Evolutionary conservation across 768 basidiomycete species (phyloP), one percentile per base, ranked within the genome.

Genomic region (Myochromella boudieri): DNA sequence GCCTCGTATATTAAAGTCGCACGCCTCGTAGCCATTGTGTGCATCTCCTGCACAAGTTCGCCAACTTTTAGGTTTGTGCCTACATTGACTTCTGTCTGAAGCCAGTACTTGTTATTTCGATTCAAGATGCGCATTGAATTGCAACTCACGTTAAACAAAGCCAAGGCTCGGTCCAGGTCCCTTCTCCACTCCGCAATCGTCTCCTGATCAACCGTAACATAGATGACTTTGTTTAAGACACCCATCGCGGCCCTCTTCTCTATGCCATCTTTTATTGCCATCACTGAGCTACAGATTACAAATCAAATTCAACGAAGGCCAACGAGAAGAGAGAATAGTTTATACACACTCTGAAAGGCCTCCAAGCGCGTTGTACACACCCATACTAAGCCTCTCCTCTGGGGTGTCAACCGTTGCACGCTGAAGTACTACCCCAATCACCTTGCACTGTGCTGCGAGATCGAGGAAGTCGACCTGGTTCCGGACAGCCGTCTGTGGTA

Each of bases 81-180:
- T 1, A 54, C 44, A 25, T 45, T 51, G 11, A 48, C 21, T 28
- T 54, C 53, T 4, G 38, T 42, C 48, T 52, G n/a, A n/a, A n/a
- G n/a, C n/a, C n/a, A n/a, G n/a, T n/a, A n/a, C n/a, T n/a, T n/a
- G n/a, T n/a, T n/a, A n/a, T n/a, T n/a, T n/a, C n/a, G n/a, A n/a
- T n/a, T n/a, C n/a, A n/a, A n/a, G n/a, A n/a, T n/a, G n/a, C n/a
- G n/a, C n/a, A n/a, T n/a, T n/a, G n/a, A n/a, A n/a, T n/a, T n/a
- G n/a, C n/a, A n/a, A n/a, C n/a, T 46, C 7, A 52, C 54, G 18
- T 49, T 55, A 14, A 55, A 52, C 3, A 52, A 20, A 21, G 11
- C 22, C 1, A 52, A 18, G 8, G 33, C 31, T 1, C 27, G 45
- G n/a, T 51, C 26, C 20, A 54, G 31, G 7, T 54, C 49, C 17